Evolutionary conservation across 1,139 yeast species (phyloP).

Genomic region (Blastobotrys buckinghamii): DNA sequence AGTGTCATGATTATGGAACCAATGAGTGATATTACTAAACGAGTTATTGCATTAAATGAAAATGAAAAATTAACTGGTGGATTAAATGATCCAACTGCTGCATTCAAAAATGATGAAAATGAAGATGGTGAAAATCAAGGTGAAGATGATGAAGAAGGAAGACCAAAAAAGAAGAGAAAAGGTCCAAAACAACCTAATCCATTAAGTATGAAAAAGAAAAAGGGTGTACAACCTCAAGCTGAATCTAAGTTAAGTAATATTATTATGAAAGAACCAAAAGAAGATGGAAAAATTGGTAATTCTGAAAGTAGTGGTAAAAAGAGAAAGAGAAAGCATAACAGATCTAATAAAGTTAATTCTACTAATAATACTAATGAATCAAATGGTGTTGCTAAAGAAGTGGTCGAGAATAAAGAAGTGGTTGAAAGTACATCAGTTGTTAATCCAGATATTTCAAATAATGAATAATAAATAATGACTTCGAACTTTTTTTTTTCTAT

Average conservation of each 20-base stretch:
- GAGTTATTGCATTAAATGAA: slow-evolving; percentile 53
- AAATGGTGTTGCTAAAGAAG: too few species aligned
- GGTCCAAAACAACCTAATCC: slow-evolving; percentile 83
- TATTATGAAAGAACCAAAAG: too few species aligned
- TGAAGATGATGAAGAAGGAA: slow-evolving; percentile 19
- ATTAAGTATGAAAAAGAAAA: slow-evolving; percentile 61
- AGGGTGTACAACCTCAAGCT: slow-evolving; percentile 11
- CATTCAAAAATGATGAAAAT: slow-evolving; percentile 30
- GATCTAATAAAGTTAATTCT: neutral
- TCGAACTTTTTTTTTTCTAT: too few species aligned
- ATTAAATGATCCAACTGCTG: slow-evolving; percentile 53
- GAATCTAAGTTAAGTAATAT: neutral
- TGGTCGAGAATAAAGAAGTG: too few species aligned
- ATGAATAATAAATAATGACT: too few species aligned
- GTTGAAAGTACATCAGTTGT: too few species aligned
- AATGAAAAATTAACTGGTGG: slow-evolving; percentile 66
- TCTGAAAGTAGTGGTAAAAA: neutral
- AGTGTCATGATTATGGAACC: slow-evolving; percentile 98
- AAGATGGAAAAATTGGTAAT: neutral
- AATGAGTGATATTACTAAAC: slow-evolving; percentile 62
- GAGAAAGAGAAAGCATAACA: slow-evolving; percentile 14
- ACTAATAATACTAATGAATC: neutral
- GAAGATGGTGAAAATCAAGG: slow-evolving; percentile 20
- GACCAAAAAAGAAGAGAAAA: slow-evolving; percentile 44
- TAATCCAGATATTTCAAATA: too few species aligned